These are phyloP conservation scores for Yamadazyma sp. DNA, from an alignment of 1,139 yeast genomes.

Conservation along the genomic window DNA sequence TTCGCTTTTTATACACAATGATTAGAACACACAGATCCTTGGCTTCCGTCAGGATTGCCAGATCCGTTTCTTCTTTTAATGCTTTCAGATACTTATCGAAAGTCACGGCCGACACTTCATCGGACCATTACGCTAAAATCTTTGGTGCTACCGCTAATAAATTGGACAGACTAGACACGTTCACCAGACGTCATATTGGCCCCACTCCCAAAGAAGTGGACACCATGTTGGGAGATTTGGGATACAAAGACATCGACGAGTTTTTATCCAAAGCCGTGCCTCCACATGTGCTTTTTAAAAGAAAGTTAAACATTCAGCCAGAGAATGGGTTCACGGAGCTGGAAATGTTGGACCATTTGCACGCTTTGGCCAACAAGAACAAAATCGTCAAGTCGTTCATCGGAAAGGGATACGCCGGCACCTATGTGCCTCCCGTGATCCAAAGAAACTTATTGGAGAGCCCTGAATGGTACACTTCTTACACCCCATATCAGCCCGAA, in stretches of 20 bases:
- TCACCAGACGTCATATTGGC: constrained; percentile 89
- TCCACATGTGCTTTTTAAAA: constrained; percentile 63
- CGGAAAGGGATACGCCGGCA: constrained; percentile 94
- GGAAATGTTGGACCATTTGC: constrained; percentile 71
- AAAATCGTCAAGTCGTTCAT: constrained; percentile 70
- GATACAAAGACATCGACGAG: constrained; percentile 64
- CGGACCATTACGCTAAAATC: constrained; percentile 40
- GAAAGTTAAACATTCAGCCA: constrained; percentile 65
- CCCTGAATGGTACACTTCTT: constrained; percentile 98
- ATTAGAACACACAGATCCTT: constrained; percentile 5
- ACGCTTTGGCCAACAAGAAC: constrained; percentile 72
- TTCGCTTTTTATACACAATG: constrained; percentile 1
- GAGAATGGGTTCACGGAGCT: constrained; percentile 75
- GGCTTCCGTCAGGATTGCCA: constrained; percentile 1
- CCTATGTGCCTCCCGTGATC: constrained; percentile 86
- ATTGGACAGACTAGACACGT: constrained; percentile 64
- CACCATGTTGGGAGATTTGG: constrained; percentile 65
- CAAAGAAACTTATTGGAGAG: constrained; percentile 88
- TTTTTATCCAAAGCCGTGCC: constrained; percentile 80
- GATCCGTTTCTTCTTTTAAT: neutral
- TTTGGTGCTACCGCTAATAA: constrained; percentile 35
- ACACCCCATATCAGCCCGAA: constrained; percentile 98
- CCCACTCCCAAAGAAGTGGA: constrained; percentile 65
- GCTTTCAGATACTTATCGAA: neutral
- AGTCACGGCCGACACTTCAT: constrained; percentile 44